Evolutionary conservation across 2,329 filamentous ascomycete genomes (phyloP).

Genomic region (Calonectria honghensis): DNA sequence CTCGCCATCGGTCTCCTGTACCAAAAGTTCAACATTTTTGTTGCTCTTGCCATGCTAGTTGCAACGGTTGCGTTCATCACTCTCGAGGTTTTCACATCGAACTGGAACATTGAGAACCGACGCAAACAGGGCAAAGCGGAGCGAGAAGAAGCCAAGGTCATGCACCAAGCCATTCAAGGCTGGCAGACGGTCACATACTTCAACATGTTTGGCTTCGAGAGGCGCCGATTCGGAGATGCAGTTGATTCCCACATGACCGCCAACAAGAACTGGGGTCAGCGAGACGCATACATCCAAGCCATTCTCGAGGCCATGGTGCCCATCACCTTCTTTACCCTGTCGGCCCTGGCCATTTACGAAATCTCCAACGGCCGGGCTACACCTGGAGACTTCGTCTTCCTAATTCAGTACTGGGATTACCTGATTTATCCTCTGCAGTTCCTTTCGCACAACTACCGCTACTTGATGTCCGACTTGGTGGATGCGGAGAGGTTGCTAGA

Average conservation of each 20-base stretch:
- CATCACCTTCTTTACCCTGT: conserved; percentile 62
- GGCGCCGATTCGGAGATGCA: conserved; percentile 52
- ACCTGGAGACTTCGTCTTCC: conserved; percentile 72
- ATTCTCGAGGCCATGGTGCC: conserved; percentile 65
- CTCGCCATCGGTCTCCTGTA: conserved; percentile 78
- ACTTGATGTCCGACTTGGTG: conserved; percentile 68
- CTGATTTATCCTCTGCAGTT: conserved; percentile 63
- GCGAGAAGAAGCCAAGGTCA: conserved; percentile 70
- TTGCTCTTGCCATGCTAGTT: conserved; percentile 63
- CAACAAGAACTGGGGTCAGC: conserved; percentile 44
- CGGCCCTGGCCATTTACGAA: conserved; percentile 48
- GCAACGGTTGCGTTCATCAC: conserved; percentile 48
- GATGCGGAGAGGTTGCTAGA: conserved; percentile 78
- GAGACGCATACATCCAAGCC: conserved; percentile 49
- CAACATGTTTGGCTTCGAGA: conserved; percentile 59
- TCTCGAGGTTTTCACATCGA: conserved; percentile 58
- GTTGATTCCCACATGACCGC: conserved; percentile 54
- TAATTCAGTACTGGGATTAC: conserved; percentile 78
- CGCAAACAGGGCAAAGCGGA: conserved; percentile 62
- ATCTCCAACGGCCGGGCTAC: conserved; percentile 46
- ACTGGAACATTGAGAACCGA: conserved; percentile 62
- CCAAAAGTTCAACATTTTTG: conserved; percentile 77
- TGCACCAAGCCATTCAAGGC: conserved; percentile 75
- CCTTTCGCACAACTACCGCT: conserved; percentile 55
- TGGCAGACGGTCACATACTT: conserved; percentile 75